Conservation (phyloP, 164 flowering plant species). For the Taxillus chinensis region DNA sequence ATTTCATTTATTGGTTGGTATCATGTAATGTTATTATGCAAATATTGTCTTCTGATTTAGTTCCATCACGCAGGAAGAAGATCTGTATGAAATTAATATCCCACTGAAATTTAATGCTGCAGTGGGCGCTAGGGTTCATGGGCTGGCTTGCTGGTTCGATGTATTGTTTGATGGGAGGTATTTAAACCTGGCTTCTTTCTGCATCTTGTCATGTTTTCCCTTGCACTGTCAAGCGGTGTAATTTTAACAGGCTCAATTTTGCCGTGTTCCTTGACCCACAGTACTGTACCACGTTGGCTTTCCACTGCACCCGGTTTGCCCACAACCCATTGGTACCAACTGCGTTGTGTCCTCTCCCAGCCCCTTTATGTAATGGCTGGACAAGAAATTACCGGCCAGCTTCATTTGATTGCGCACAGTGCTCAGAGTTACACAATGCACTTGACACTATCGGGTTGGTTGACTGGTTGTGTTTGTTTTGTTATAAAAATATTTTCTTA, state of each 20-base stretch:
- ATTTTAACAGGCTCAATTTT: too few relatives aligned
- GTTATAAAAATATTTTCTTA: not conserved
- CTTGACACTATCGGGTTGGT: constrained; percentile 75
- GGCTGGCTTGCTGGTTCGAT: constrained; percentile 98
- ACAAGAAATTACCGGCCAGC: constrained; percentile 83
- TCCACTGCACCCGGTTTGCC: constrained; percentile 96
- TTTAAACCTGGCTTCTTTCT: not conserved
- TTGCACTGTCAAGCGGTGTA: too few relatives aligned
- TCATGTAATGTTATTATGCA: not conserved
- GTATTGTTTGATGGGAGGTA: constrained; percentile 95
- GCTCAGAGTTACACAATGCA: constrained; percentile 91
- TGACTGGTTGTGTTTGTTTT: not conserved
- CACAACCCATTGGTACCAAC: constrained; percentile 97
- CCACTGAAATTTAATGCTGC: constrained; percentile 71
- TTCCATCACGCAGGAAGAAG: constrained; percentile 64
- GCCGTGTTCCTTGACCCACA: constrained; percentile 18
- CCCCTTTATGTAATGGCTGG: constrained; percentile 98
- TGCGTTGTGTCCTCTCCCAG: constrained; percentile 88
- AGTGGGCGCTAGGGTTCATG: constrained; percentile 86
- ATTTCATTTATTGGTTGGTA: too few relatives aligned
- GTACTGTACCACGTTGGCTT: constrained; percentile 86
- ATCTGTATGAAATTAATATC: constrained; percentile 78
- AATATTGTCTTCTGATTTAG: not conserved
- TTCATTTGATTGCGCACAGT: constrained; percentile 85
- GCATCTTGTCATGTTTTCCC: too few relatives aligned